Base-by-base conservation (phyloP, 257 asterid genomes). In the Sherardia arvensis region DNA sequence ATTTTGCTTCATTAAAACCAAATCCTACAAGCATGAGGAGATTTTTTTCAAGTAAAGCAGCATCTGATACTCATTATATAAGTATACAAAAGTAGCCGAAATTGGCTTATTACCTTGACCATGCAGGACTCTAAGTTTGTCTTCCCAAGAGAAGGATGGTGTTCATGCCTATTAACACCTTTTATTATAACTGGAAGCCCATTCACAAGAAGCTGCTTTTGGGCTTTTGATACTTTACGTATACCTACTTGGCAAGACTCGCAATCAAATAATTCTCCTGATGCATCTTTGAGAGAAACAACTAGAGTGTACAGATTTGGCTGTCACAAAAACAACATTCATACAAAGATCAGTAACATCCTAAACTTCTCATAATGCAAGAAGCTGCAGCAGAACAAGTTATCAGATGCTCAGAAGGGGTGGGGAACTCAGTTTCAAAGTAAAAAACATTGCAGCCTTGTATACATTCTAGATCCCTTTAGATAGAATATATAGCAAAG, bases 121-220 rank as follows among this genome's bases (percentile, higher is more conserved):
- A 93, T 89, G 84, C 99, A 93, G 32, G 97, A 66, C 70, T 93
- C 99, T 76, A 88, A 72, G 79, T 87, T 93, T 54, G 99, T 93
- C 81, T 92, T 93, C 68, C 99, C 99, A 45, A 93, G 80, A 73
- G 96, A 85, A 64, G 99, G 99, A 74, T 93, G 99, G 79, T 89
- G 96, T 74, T 89, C 99, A 67, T 93, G 99, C 80, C 97, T 81
- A 80, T 93, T 93, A 75, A 93, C 99, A 21, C 99, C 99, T 82
- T 91, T 81, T 74, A 93, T 81, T 80, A 89, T 76, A 68, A 93
- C 96, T 10, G 99, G 90, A 62, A 79, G 86, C 66, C 97, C 97
- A 73, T 92, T 92, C 25, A 92, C 96, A 49, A 93, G 95, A 70
- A 93, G 78, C 78, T 93, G 95, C 72, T 93, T 93, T 53, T 95